Conservation (phyloP, 805 yeast genomes). For the Kluyveromyces wickerhamii region DNA sequence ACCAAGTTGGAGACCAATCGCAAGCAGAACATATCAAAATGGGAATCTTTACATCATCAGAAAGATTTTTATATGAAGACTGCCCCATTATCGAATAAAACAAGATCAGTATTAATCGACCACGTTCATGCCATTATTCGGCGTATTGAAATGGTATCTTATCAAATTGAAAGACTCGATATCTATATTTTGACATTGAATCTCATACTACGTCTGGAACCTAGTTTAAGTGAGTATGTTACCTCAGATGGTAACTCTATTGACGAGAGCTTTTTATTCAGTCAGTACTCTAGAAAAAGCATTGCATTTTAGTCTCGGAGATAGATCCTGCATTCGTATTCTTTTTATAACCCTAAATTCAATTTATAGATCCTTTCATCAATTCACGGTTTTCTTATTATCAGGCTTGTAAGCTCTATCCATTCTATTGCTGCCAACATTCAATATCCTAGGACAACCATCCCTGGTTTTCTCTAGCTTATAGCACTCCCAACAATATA, state of each 20-base stretch:
- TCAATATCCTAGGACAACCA: slow-evolving; percentile 83
- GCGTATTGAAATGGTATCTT: slow-evolving; percentile 49
- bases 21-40: slow-evolving; percentile 29
- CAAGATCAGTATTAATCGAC: slow-evolving; percentile 40
- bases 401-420: slow-evolving; percentile 50
- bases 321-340: background rate
- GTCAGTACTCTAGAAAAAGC: background rate
- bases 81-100: slow-evolving; percentile 48
- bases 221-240: slow-evolving; percentile 3
- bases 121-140: slow-evolving; percentile 42
- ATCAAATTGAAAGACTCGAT: slow-evolving; percentile 40
- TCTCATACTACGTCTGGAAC: slow-evolving; percentile 7
- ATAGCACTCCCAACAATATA: slow-evolving; percentile 82
- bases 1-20: slow-evolving; percentile 30
- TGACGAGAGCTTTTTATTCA: slow-evolving; percentile 17
- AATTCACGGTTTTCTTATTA: background rate
- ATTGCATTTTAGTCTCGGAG: slow-evolving; percentile 2
- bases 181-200: slow-evolving; percentile 33
- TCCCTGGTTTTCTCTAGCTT: slow-evolving; percentile 71
- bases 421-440: slow-evolving; percentile 67
- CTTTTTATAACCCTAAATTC: no score
- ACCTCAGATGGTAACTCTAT: slow-evolving; percentile 8
- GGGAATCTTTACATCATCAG: slow-evolving; percentile 32
- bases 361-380: no score
- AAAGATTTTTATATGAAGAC: slow-evolving; percentile 36